Evolutionary conservation across 495 filamentous ascomycete genomes (phyloP).

Genomic region (Podospora sp.): DNA sequence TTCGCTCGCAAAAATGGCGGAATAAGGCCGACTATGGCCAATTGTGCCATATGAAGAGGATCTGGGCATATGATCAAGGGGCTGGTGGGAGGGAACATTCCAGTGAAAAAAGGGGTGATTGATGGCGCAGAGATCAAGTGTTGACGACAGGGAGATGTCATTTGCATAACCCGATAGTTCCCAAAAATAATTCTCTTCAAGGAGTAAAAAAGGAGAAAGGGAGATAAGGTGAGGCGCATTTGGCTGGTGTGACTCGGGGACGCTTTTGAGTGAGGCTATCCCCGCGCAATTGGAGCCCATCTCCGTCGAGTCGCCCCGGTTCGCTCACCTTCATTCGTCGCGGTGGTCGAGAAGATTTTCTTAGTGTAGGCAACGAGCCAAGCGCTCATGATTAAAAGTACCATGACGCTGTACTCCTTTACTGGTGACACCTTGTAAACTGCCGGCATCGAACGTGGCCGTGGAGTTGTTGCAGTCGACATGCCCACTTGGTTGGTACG

Average conservation of each 20-base stretch:
- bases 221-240: neutral
- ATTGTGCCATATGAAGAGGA: slow-evolving; percentile 14
- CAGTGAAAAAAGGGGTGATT: slow-evolving; percentile 18
- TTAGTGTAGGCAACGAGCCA: neutral
- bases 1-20: neutral
- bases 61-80: slow-evolving; percentile 19
- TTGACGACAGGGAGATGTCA: slow-evolving; percentile 9
- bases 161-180: neutral
- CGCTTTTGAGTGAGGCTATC: neutral
- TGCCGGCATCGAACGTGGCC: neutral
- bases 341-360: too few relatives aligned
- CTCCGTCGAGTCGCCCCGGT: neutral
- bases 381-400: neutral
- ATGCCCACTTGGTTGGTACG: too few relatives aligned
- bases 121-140: slow-evolving; percentile 1
- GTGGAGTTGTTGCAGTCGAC: neutral
- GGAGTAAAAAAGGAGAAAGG: neutral
- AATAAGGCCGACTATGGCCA: slow-evolving; percentile 18
- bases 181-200: too few relatives aligned
- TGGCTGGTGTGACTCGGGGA: neutral
- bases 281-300: neutral
- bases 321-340: too few relatives aligned
- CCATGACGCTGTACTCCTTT: neutral
- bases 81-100: slow-evolving; percentile 30
- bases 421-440: neutral